Percentiles rank a stretch among this genome's conserved stretches.
phyloP scores from a whole-genome alignment of 164 flowering plant genomes.

The Paratinospora sagittata region DNA sequence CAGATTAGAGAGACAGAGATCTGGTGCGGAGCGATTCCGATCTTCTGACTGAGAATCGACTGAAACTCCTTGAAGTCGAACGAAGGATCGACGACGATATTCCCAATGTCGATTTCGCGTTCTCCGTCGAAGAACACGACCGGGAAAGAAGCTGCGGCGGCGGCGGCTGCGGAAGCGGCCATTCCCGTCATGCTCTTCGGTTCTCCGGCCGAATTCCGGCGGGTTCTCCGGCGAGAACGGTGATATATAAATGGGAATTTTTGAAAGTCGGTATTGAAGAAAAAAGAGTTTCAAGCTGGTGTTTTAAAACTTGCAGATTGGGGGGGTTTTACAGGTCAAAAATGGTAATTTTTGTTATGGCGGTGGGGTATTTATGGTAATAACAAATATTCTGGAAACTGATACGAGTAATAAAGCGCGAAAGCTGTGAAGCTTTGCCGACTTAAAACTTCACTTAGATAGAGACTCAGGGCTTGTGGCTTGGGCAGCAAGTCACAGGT shows the following conservation, averaged over 20 bases:
- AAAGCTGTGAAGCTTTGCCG: not conserved
- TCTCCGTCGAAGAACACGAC: conserved; percentile 61
- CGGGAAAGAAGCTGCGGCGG: conserved; percentile 24
- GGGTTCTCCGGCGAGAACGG: not conserved
- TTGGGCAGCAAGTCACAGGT: not conserved
- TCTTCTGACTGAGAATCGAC: conserved; percentile 29
- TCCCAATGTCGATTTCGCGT: conserved; percentile 40
- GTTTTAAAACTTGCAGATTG: not conserved
- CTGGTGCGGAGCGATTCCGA: conserved; percentile 55
- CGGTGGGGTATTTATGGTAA: not conserved
- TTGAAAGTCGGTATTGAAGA: not conserved
- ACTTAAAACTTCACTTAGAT: too few relatives aligned
- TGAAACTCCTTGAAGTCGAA: conserved; percentile 38
- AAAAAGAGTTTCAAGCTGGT: not conserved
- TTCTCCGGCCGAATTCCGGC: not conserved
- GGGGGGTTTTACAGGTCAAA: not conserved
- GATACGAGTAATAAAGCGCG: not conserved
- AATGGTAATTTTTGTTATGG: not conserved
- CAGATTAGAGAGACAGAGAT: too few relatives aligned
- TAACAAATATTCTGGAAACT: not conserved
- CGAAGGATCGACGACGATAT: conserved; percentile 23
- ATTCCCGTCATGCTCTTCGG: conserved; percentile 13
- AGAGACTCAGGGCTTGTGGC: not conserved
- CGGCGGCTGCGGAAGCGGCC: not conserved
- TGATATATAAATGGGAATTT: not conserved